A percentile compares a stretch with the other conserved stretches of the same genome.
These are phyloP conservation scores for Ceratopteris richardii DNA, from an alignment of 75 land plant genomes.

Conservation along the genomic window DNA sequence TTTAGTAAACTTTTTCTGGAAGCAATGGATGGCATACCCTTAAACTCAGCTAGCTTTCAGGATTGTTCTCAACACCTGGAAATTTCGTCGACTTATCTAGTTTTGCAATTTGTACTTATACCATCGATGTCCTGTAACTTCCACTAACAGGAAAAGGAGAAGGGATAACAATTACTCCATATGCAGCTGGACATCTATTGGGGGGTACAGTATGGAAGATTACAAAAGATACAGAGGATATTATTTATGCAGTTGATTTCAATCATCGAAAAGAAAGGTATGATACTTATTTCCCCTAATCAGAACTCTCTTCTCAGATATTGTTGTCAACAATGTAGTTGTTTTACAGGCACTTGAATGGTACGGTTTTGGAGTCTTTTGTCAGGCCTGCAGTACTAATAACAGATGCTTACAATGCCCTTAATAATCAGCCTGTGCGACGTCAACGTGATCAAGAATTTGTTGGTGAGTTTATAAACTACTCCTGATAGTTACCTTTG, in stretches of 20 bases:
- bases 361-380: constrained; percentile 85
- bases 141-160: constrained; percentile 80
- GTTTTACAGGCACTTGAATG: constrained; percentile 74
- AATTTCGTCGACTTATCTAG: too few species aligned
- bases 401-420: constrained; percentile 93
- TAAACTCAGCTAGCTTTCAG: too few species aligned
- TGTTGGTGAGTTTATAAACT: constrained; percentile 34
- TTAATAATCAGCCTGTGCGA: constrained; percentile 77
- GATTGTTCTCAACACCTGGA: too few species aligned
- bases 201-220: constrained; percentile 98
- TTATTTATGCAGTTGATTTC: constrained; percentile 96
- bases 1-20: too few species aligned
- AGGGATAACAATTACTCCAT: constrained; percentile 89
- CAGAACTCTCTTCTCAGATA: too few species aligned
- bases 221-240: constrained; percentile 97
- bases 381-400: constrained; percentile 94
- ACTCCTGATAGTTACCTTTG: neutral
- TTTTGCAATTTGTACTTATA: too few species aligned
- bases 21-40: too few species aligned
- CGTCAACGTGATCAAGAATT: constrained; percentile 90
- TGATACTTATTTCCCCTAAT: neutral
- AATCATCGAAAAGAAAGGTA: constrained; percentile 97
- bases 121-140: too few species aligned
- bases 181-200: constrained; percentile 90
- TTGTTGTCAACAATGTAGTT: neutral